Evolutionary conservation across 306 rosid genomes (phyloP).

Genomic region (Ziziphus jujuba): DNA sequence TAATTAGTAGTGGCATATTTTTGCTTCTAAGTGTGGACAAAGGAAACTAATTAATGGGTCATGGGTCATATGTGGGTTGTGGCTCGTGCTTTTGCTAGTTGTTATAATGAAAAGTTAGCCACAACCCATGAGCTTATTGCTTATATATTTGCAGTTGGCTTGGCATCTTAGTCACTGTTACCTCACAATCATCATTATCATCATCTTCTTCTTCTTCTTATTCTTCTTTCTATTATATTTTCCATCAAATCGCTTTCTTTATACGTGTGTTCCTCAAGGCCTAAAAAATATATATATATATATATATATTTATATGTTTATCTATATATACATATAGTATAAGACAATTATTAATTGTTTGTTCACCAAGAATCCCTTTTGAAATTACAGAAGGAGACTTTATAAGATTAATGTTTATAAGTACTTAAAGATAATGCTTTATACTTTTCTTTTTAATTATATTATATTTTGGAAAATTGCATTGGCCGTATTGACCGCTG

Average conservation of each 20-base stretch:
- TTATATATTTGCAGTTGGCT: conserved; percentile 36
- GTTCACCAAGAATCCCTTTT: conserved; percentile 33
- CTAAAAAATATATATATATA: conserved; percentile 23
- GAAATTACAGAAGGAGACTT: background rate
- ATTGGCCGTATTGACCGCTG: too few species aligned
- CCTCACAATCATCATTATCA: conserved; percentile 26
- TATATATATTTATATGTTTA: background rate
- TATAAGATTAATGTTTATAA: background rate
- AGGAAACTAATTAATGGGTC: conserved; percentile 25
- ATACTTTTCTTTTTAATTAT: background rate
- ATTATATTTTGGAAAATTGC: background rate
- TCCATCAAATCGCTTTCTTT: conserved; percentile 51
- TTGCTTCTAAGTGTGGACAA: conserved; percentile 50
- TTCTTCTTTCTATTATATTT: conserved; percentile 18
- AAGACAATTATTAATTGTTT: conserved; percentile 31
- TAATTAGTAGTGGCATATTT: conserved; percentile 22
- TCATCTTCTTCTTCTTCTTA: too few species aligned
- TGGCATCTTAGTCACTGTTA: conserved; percentile 44
- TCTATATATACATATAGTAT: conserved; percentile 5
- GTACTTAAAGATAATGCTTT: background rate
- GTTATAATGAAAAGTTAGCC: conserved; percentile 38
- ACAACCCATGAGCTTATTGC: conserved; percentile 17
- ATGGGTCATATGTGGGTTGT: conserved; percentile 24
- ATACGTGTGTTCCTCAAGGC: conserved; percentile 32
- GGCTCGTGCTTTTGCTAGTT: conserved; percentile 38